Percentiles rank a stretch among this genome's conserved stretches.
These are phyloP conservation scores for Penicillium pulvis DNA, from an alignment of 495 filamentous ascomycete species.

Conservation along the genomic window DNA sequence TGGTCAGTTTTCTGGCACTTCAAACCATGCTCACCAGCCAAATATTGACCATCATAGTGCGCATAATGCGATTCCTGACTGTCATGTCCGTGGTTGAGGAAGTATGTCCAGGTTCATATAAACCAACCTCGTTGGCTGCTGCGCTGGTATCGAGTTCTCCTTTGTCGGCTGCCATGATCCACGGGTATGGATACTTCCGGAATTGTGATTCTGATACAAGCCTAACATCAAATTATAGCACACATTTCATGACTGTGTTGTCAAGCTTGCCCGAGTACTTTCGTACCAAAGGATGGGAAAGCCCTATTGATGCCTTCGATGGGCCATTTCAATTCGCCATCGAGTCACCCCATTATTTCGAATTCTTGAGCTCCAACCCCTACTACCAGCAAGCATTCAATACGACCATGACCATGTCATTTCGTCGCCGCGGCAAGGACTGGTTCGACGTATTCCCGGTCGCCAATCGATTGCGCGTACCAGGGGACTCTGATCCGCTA, in stretches of 20 bases:
- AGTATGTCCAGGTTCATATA: slow-evolving; percentile 11
- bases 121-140: slow-evolving; percentile 13
- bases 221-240: slow-evolving; percentile 7
- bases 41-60: slow-evolving; percentile 5
- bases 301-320: slow-evolving; percentile 17
- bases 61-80: slow-evolving; percentile 19
- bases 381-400: slow-evolving; percentile 25
- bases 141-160: slow-evolving; percentile 18
- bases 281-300: slow-evolving; percentile 12
- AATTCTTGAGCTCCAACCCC: slow-evolving; percentile 12
- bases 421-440: slow-evolving; percentile 17
- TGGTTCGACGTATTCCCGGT: slow-evolving; percentile 28
- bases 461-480: slow-evolving; percentile 4
- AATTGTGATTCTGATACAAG: background rate
- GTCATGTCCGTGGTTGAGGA: slow-evolving; percentile 20
- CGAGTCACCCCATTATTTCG: slow-evolving; percentile 19
- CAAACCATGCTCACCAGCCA: background rate
- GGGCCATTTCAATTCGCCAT: slow-evolving; percentile 21
- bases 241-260: slow-evolving; percentile 16
- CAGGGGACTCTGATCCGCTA: slow-evolving; percentile 9
- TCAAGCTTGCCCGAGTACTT: slow-evolving; percentile 23
- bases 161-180: slow-evolving; percentile 20
- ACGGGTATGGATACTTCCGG: slow-evolving; percentile 10
- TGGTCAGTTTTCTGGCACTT: slow-evolving; percentile 11
- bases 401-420: slow-evolving; percentile 22